Evolutionary conservation across 805 yeast species (phyloP).

Genomic region (Candida sanyiensis): DNA sequence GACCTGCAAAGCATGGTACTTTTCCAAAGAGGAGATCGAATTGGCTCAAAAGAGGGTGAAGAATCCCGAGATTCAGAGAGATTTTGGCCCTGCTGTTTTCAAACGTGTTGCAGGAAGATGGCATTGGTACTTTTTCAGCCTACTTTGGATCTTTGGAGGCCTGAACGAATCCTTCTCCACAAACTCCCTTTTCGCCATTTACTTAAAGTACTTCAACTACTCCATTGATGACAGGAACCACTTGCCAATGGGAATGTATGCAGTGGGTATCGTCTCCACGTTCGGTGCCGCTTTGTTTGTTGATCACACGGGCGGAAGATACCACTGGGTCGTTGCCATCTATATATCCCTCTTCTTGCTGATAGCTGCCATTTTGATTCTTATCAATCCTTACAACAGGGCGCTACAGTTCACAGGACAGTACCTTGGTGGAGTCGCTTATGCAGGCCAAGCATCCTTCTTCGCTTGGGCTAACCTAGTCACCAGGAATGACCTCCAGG

Average conservation of each 20-base stretch:
- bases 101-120: slow-evolving; percentile 45
- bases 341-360: slow-evolving; percentile 38
- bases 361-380: slow-evolving; percentile 42
- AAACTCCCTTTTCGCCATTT: slow-evolving; percentile 42
- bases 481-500: slow-evolving; percentile 53
- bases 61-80: slow-evolving; percentile 31
- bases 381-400: slow-evolving; percentile 35
- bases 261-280: slow-evolving; percentile 44
- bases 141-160: slow-evolving; percentile 48
- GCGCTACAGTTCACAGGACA: slow-evolving; percentile 46
- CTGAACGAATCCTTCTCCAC: slow-evolving; percentile 42
- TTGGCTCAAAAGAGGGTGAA: slow-evolving; percentile 40
- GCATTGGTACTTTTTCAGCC: slow-evolving; percentile 52
- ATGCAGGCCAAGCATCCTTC: slow-evolving; percentile 55
- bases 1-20: slow-evolving; percentile 36
- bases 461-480: slow-evolving; percentile 62
- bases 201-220: slow-evolving; percentile 38
- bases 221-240: slow-evolving; percentile 42
- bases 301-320: slow-evolving; percentile 35
- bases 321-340: slow-evolving; percentile 49
- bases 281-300: slow-evolving; percentile 38
- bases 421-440: slow-evolving; percentile 47
- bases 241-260: slow-evolving; percentile 50
- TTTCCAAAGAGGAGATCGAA: slow-evolving; percentile 35
- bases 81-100: slow-evolving; percentile 31